These are phyloP conservation scores for Cladosporium phlei DNA, from an alignment of 2,329 filamentous ascomycete species.

Conservation along the genomic window DNA sequence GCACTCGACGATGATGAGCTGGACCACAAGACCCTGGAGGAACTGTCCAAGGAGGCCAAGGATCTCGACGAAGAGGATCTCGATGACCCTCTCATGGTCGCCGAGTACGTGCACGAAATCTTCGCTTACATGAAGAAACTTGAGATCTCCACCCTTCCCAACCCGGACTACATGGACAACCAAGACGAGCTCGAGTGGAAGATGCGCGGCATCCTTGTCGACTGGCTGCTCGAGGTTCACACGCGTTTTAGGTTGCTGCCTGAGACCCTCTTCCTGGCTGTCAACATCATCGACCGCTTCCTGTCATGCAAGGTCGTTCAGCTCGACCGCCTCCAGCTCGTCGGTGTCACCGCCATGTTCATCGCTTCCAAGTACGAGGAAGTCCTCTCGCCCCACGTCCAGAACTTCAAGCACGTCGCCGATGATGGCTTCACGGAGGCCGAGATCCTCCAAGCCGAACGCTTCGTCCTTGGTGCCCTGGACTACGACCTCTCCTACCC, in stretches of 20 bases:
- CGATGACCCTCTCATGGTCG: slow-evolving; percentile 94
- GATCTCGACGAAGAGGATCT: slow-evolving; percentile 80
- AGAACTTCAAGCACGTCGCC: slow-evolving; percentile 94
- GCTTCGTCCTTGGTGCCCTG: slow-evolving; percentile 83
- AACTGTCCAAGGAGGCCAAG: slow-evolving; percentile 44
- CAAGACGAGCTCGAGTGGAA: slow-evolving; percentile 97
- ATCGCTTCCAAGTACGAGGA: slow-evolving; percentile 99
- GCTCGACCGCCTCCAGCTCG: slow-evolving; percentile 90
- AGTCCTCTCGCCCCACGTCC: slow-evolving; percentile 90
- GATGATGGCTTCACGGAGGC: slow-evolving; percentile 94
- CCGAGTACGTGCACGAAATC: slow-evolving; percentile 94
- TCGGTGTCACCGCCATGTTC: slow-evolving; percentile 98
- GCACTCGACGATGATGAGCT: slow-evolving; percentile 33
- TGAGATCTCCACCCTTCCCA: slow-evolving; percentile 75
- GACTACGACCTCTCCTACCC: slow-evolving; percentile 98
- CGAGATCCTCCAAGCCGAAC: slow-evolving; percentile 95
- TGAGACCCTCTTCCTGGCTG: slow-evolving; percentile 91
- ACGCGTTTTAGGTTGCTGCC: slow-evolving; percentile 92
- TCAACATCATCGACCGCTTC: slow-evolving; percentile 98
- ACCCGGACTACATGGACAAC: slow-evolving; percentile 90
- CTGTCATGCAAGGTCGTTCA: slow-evolving; percentile 92
- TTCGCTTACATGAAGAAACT: slow-evolving; percentile 91
- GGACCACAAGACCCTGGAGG: slow-evolving; percentile 31
- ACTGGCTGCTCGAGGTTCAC: slow-evolving; percentile 98
- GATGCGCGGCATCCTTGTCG: slow-evolving; percentile 92